phyloP scores from a whole-genome alignment of 1,284 basidiomycete species.

The Boletellus deceptivus region DNA sequence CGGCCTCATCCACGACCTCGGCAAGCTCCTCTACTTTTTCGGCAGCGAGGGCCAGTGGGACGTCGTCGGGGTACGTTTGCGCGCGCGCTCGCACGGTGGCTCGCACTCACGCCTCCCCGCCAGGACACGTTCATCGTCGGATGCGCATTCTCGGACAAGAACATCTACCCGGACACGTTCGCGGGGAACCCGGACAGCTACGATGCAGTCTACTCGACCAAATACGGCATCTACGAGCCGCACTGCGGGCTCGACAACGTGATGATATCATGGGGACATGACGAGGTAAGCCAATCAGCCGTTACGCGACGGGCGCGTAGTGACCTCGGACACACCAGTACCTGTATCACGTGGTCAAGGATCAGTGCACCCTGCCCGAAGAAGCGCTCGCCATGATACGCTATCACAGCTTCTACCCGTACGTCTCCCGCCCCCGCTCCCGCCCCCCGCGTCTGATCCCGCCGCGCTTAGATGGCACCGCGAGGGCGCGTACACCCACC shows the following conservation, averaged over 20 bases:
- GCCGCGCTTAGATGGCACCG: constrained; percentile 67
- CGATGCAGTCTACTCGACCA: constrained; percentile 74
- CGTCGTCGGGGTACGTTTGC: constrained; percentile 66
- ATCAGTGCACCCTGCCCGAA: constrained; percentile 75
- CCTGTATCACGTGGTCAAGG: constrained; percentile 73
- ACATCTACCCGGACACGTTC: constrained; percentile 86
- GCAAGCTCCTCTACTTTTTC: constrained; percentile 81
- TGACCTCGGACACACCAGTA: constrained; percentile 48
- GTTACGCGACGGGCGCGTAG: neutral
- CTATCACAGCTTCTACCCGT: constrained; percentile 93
- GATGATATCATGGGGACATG: constrained; percentile 90
- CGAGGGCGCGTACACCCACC: constrained; percentile 77
- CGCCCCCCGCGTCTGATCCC: constrained; percentile 3
- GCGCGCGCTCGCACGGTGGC: neutral
- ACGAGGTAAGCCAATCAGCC: constrained; percentile 54
- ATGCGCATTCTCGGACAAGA: constrained; percentile 80
- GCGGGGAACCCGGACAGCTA: constrained; percentile 72
- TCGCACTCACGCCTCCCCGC: constrained; percentile 13
- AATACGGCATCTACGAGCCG: constrained; percentile 81
- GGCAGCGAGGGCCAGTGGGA: constrained; percentile 90
- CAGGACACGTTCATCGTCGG: constrained; percentile 89
- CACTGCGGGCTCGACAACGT: constrained; percentile 88
- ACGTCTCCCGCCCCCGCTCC: constrained; percentile 24
- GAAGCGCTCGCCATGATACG: constrained; percentile 90
- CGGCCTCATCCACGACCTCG: constrained; percentile 86